phyloP scores from a whole-genome alignment of 2,329 filamentous ascomycete species.

The Exophiala sideris region DNA sequence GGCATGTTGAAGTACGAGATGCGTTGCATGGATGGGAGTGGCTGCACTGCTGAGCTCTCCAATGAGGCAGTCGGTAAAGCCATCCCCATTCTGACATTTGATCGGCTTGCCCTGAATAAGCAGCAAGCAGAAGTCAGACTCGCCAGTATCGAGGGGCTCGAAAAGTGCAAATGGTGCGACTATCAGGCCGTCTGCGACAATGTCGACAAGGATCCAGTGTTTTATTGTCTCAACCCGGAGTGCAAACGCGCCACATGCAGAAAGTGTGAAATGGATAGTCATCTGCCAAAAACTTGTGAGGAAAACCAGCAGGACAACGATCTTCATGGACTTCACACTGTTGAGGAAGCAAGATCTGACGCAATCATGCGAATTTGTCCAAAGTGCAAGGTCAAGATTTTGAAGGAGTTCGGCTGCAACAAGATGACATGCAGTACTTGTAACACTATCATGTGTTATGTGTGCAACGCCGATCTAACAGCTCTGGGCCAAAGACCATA shows the following conservation, averaged over 20 bases:
- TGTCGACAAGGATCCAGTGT: conserved; percentile 66
- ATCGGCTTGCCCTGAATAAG: conserved; percentile 67
- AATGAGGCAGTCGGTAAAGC: conserved; percentile 22
- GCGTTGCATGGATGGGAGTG: conserved; percentile 66
- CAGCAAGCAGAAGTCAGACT: conserved; percentile 66
- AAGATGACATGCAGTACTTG: conserved; percentile 73
- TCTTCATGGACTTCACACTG: conserved; percentile 58
- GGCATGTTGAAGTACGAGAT: conserved; percentile 67
- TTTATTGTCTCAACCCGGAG: conserved; percentile 64
- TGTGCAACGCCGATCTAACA: conserved; percentile 62
- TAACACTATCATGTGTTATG: conserved; percentile 52
- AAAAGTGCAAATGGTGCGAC: conserved; percentile 76
- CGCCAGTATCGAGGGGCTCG: conserved; percentile 69
- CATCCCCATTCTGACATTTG: conserved; percentile 46
- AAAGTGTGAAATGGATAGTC: conserved; percentile 64
- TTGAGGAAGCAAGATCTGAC: conserved; percentile 82
- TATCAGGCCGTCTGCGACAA: conserved; percentile 72
- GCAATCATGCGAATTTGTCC: conserved; percentile 71
- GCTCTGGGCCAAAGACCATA: conserved; percentile 51
- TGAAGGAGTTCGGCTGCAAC: conserved; percentile 79
- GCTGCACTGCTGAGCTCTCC: conserved; percentile 52
- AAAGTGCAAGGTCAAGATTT: conserved; percentile 66
- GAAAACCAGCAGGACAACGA: conserved; percentile 62
- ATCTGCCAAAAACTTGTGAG: conserved; percentile 69
- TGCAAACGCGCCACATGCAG: conserved; percentile 66